Evolutionary conservation across 2,329 filamentous ascomycete species (phyloP).

Genomic region (Raffaelea deltoideospora): DNA sequence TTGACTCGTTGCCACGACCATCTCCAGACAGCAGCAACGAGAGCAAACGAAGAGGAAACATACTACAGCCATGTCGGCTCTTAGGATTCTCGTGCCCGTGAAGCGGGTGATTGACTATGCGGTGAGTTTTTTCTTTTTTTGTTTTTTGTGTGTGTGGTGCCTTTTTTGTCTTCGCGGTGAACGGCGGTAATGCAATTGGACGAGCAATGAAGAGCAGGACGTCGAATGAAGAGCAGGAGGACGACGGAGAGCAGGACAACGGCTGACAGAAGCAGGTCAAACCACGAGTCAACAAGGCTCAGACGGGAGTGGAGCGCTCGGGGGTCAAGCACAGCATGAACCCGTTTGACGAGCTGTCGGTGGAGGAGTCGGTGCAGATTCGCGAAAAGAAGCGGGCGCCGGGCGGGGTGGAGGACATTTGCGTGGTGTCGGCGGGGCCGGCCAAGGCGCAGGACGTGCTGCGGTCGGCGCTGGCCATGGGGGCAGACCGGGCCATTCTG

Average conservation of each 20-base stretch:
- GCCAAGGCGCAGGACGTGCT: slow-evolving; percentile 77
- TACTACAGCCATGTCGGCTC: slow-evolving; percentile 49
- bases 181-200: no score
- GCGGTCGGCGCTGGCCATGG: slow-evolving; percentile 97
- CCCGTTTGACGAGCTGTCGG: slow-evolving; percentile 95
- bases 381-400: slow-evolving; percentile 68
- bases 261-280: slow-evolving; percentile 36
- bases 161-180: not conserved
- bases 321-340: slow-evolving; percentile 98
- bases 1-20: slow-evolving; percentile 3
- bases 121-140: slow-evolving; percentile 31
- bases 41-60: no score
- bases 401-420: slow-evolving; percentile 75
- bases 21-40: slow-evolving; percentile 19
- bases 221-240: no score
- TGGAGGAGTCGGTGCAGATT: slow-evolving; percentile 90
- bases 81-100: slow-evolving; percentile 65
- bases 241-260: not conserved
- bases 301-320: slow-evolving; percentile 79
- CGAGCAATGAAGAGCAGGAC: no score
- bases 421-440: slow-evolving; percentile 77
- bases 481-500: slow-evolving; percentile 81
- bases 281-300: slow-evolving; percentile 53
- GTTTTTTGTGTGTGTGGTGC: not conserved
- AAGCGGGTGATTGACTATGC: slow-evolving; percentile 83